These are phyloP conservation scores for Boletus vinaceobasis DNA, from an alignment of 768 basidiomycete species.

Conservation along the genomic window DNA sequence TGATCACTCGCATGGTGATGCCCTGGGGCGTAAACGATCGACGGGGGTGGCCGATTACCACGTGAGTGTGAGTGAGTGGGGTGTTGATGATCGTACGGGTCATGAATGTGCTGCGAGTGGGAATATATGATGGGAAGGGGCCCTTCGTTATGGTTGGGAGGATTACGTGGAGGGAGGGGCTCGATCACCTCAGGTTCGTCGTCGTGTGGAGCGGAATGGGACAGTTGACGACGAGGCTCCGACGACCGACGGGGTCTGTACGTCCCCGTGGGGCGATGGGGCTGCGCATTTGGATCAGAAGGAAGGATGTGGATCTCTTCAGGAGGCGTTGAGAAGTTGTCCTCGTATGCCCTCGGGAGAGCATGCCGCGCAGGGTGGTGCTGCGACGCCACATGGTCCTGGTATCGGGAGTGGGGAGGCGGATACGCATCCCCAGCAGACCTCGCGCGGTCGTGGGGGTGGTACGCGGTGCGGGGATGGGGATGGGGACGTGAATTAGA, in stretches of 20 bases:
- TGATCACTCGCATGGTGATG: conserved; percentile 42
- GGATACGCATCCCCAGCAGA: conserved; percentile 34
- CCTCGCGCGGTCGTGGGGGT: conserved; percentile 37
- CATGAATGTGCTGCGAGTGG: conserved; percentile 40
- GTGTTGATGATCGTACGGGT: conserved; percentile 30
- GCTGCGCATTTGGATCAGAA: conserved; percentile 39
- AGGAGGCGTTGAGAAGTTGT: conserved; percentile 35
- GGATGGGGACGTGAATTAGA: conserved; percentile 25
- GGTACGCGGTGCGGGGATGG: conserved; percentile 31
- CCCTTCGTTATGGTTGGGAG: conserved; percentile 18
- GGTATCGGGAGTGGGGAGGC: conserved; percentile 30
- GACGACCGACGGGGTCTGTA: conserved; percentile 31
- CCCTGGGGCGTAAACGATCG: conserved; percentile 58
- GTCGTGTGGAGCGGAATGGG: conserved; percentile 15
- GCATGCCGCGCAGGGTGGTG: conserved; percentile 13
- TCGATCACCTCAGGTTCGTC: conserved; percentile 33
- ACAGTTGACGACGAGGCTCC: conserved; percentile 28
- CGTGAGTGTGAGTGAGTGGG: conserved; percentile 37
- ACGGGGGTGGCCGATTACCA: conserved; percentile 43
- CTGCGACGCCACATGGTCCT: conserved; percentile 15
- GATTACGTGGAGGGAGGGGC: conserved; percentile 32
- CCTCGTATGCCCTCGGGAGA: conserved; percentile 17
- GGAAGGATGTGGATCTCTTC: conserved; percentile 66
- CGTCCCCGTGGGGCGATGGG: conserved; percentile 28
- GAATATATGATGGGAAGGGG: conserved; percentile 34